Percentiles rank a stretch among this genome's conserved stretches.
These are phyloP conservation scores for Lenwebbia sp. DNA, from an alignment of 345 rosid species.

Conservation along the genomic window DNA sequence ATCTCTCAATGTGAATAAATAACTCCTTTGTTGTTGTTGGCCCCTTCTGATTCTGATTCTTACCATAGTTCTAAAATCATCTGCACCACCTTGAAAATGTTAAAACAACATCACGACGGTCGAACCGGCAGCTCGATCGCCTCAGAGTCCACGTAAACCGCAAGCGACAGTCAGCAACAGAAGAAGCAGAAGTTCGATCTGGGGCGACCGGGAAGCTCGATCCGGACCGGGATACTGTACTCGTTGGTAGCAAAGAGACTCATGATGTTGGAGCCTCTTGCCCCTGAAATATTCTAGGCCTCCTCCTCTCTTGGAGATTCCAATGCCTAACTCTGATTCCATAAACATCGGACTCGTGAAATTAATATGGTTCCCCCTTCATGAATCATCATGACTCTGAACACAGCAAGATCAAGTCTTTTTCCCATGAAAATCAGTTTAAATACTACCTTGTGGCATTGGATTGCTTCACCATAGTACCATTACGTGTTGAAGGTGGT, in stretches of 20 bases:
- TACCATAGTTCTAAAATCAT: neutral
- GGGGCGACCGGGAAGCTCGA: neutral
- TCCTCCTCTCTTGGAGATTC: neutral
- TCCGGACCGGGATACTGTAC: neutral
- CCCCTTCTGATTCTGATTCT: neutral
- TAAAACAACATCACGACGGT: accelerated
- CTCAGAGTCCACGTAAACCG: neutral
- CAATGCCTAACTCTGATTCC: neutral
- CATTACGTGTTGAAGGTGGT: neutral
- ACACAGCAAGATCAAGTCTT: neutral
- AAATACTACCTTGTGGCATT: neutral
- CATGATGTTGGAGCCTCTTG: neutral
- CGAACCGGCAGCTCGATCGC: neutral
- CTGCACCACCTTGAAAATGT: neutral
- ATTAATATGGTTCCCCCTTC: neutral
- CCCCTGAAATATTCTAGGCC: neutral
- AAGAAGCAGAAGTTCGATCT: neutral
- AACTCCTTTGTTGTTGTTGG: neutral
- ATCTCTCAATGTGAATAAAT: neutral
- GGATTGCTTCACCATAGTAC: neutral
- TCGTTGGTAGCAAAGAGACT: neutral
- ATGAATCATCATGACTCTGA: neutral
- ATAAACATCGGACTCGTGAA: neutral
- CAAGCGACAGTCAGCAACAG: neutral
- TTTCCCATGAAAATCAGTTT: neutral